These are phyloP conservation scores for Penicillium angulare DNA, from an alignment of 495 filamentous ascomycete genomes.

Conservation along the genomic window DNA sequence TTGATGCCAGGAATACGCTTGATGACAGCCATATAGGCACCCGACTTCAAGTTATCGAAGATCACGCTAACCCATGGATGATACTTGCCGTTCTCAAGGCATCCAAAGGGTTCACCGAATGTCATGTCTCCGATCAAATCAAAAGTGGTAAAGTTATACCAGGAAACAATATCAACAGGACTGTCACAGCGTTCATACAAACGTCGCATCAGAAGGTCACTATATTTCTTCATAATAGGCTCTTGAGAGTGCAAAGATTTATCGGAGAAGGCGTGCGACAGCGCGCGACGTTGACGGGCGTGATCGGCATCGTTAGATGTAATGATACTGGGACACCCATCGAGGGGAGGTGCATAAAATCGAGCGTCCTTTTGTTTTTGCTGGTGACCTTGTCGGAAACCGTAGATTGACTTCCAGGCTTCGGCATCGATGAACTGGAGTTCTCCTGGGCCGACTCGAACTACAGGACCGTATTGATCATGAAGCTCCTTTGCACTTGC, in stretches of 20 bases:
- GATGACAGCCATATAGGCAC: constrained; percentile 21
- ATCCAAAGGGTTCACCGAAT: constrained; percentile 59
- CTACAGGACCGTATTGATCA: constrained; percentile 46
- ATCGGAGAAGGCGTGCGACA: constrained; percentile 55
- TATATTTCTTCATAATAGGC: constrained; percentile 40
- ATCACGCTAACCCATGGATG: constrained; percentile 58
- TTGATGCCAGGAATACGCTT: constrained; percentile 15
- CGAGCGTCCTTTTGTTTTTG: constrained; percentile 16
- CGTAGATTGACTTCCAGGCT: constrained; percentile 59
- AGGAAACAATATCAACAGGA: constrained; percentile 46
- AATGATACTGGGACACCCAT: constrained; percentile 17
- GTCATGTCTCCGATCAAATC: constrained; percentile 61
- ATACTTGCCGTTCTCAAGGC: constrained; percentile 46
- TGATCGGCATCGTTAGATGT: constrained; percentile 40
- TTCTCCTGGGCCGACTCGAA: constrained; percentile 53
- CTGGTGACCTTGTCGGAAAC: constrained; percentile 30
- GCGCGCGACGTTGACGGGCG: constrained; percentile 35
- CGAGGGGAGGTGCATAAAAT: constrained; percentile 13
- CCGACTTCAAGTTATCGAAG: constrained; percentile 30
- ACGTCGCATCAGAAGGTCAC: constrained; percentile 45
- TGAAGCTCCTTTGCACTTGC: constrained; percentile 6
- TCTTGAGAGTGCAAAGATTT: constrained; percentile 43
- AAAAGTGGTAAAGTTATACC: constrained; percentile 62
- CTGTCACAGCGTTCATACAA: constrained; percentile 34
- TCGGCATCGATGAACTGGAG: constrained; percentile 42